These are phyloP conservation scores for Nothopassalora personata DNA, from an alignment of 2,329 filamentous ascomycete species.

Conservation along the genomic window DNA sequence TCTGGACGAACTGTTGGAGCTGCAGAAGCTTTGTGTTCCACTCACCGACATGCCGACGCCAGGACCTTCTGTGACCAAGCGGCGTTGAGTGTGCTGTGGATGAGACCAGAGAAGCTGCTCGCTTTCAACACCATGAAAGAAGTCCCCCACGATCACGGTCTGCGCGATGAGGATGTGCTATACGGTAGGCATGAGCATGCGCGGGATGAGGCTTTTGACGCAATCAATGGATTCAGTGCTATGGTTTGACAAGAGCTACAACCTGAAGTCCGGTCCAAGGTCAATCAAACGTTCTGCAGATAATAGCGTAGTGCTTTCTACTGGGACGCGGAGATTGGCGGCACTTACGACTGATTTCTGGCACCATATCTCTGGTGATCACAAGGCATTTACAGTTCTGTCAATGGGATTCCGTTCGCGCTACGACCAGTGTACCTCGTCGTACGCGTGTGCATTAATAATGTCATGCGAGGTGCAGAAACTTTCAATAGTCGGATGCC, in stretches of 20 bases:
- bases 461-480: not conserved
- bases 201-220: not conserved
- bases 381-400: not conserved
- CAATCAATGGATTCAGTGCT: not conserved
- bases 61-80: not conserved
- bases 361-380: not conserved
- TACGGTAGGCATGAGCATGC: not conserved
- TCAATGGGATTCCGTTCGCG: not conserved
- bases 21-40: not conserved
- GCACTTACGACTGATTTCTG: not conserved
- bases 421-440: not conserved
- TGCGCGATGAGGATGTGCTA: not conserved
- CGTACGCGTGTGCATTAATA: not conserved
- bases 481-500: constrained; percentile 3
- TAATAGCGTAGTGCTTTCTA: not conserved
- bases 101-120: not conserved
- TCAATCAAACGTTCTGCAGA: not conserved
- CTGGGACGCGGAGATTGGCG: not conserved
- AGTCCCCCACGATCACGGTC: not conserved
- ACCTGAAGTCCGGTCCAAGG: not conserved
- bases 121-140: not conserved
- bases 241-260: not conserved
- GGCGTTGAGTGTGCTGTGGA: not conserved
- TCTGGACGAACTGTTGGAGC: not conserved
- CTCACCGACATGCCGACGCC: not conserved